Evolutionary conservation across 371 early-diverging fungal genomes (phyloP), one percentile per base, ranked within the genome.

Genomic region (Haplosporangium sp.): DNA sequence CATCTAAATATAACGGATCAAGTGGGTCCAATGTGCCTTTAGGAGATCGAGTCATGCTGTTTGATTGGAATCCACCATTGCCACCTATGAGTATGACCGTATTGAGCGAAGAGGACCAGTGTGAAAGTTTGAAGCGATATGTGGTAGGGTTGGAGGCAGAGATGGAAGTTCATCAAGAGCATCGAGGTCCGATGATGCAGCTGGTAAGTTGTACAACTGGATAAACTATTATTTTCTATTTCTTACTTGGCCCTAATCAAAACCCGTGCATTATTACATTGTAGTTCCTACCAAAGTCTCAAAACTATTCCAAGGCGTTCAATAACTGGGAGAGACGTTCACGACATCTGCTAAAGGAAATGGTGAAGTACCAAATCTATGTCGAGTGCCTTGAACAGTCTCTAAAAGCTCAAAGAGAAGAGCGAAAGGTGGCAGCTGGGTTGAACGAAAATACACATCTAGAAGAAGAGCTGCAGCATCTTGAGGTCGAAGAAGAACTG

Each of bases 341-440:
- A n/a, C 90, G 93, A 68, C 94, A 94, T 76, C 82, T 97, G 67
- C 84, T 95, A 66, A 90, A 92, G 74, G 96, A 97, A 84, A 91
- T 94, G 70, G 93, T 96, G 74, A 95, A 96, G 71, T 96, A 96
- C 72, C 91, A 93, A 81, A 93, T 93, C 67, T 97, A 97, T 71
- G 92, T 92, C 19, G 92, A 95, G 79, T 89, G 86, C 2, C 81
- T 95, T 60, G 91, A 94, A 72, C 88, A 90, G 27, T 89, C 92
- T 37, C 52, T 65, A 15, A 35, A 50, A 40, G 5, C 52, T 20
- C 20, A 55, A 38, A 17, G 17, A 8, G 56, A 40, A 35, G 59
- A 34, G 19, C 55, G 7, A 5, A 55, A 20, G 27, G 27, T 15
- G 8, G 19, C 34, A 34, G 55, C 44, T 40, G 65, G n/a, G 42